Base-by-base conservation (phyloP, 805 yeast species). In the Grigorovia humatica region DNA sequence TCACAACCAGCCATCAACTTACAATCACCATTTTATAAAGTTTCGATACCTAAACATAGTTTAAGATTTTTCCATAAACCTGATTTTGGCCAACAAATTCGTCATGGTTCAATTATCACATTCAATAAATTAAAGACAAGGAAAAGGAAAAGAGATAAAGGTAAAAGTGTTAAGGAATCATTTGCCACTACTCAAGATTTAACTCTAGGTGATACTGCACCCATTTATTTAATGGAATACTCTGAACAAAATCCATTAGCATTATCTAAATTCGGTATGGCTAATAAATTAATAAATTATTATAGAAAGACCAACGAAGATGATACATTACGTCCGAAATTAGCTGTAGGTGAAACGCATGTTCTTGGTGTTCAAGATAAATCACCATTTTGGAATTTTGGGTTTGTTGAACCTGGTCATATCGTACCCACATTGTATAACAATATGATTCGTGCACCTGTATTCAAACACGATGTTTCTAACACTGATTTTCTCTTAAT, bases 341-440 rank as follows among this genome's bases (percentile, higher is more conserved):
- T 89, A 29, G 79, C 88, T 1, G 76, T 89, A 44, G 99, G 99
- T 46, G 99, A 93, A 65, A 93, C 98, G 0, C 93, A 87, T 69
- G 96, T 93, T 2, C 73, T 93, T 41, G 97, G 96, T n/a, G 87
- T 88, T 1, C 96, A 90, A 64, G 99, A 93, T 69, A 78, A 95
- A 60, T 87, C 96, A 8, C 97, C 99, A 12, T 93, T 93, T 65
- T 93, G 99, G 98, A 93, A 90, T 66, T 93, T 89, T 71, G 99
- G 99, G 1, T 87, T 85, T 70, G 98, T 93, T 8, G 96, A 88
- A 46, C 87, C 89, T 2, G 99, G 99, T 2, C 88, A 85, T 59
- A 80, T 88, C 51, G 96, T 90, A 2, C 98, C 98, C 0, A 87
- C 99, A 0, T 70, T 91, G 47, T 93, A 93, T 70, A 93, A 91